Percentiles rank a stretch among this genome's conserved stretches.
Evolutionary conservation across 805 yeast species (phyloP).

Genomic region (Priceomyces medius): DNA sequence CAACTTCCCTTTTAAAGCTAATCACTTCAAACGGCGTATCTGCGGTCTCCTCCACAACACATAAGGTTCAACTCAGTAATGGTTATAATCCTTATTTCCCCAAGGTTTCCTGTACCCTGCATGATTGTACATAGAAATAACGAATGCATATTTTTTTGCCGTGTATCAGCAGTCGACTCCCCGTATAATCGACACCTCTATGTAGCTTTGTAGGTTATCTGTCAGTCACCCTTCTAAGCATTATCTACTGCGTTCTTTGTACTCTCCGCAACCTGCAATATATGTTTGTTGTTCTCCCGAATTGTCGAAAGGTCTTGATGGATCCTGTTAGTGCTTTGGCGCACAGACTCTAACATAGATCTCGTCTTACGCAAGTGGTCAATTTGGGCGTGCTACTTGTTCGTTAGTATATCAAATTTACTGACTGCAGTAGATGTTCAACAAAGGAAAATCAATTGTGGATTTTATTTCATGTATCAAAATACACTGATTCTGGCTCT

Average conservation of each 20-base stretch:
- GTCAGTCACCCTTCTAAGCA: not conserved
- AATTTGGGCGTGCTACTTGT: slow-evolving; percentile 6
- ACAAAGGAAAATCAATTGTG: too few species aligned
- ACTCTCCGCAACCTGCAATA: slow-evolving; percentile 4
- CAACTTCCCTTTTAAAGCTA: slow-evolving; percentile 9
- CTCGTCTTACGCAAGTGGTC: slow-evolving; percentile 25
- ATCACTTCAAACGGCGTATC: not conserved
- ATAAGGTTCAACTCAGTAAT: slow-evolving; percentile 9
- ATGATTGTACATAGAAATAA: slow-evolving; percentile 1
- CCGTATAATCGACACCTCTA: too few species aligned
- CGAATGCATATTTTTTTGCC: not conserved
- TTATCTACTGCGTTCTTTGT: not conserved
- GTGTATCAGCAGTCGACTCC: too few species aligned
- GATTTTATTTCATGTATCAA: too few species aligned
- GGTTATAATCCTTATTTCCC: slow-evolving; percentile 30
- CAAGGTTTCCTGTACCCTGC: slow-evolving; percentile 8
- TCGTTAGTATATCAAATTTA: too few species aligned
- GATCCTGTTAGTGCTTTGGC: slow-evolving; percentile 27
- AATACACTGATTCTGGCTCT: too few species aligned
- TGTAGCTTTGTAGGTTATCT: too few species aligned
- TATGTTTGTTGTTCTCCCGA: slow-evolving; percentile 14
- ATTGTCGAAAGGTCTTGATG: slow-evolving; percentile 24
- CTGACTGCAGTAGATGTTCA: too few species aligned
- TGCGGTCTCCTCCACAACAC: slow-evolving; percentile 1
- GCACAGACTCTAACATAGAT: slow-evolving; percentile 29